Base-by-base conservation (phyloP, 345 rosid genomes). In the Turnera subulata region DNA sequence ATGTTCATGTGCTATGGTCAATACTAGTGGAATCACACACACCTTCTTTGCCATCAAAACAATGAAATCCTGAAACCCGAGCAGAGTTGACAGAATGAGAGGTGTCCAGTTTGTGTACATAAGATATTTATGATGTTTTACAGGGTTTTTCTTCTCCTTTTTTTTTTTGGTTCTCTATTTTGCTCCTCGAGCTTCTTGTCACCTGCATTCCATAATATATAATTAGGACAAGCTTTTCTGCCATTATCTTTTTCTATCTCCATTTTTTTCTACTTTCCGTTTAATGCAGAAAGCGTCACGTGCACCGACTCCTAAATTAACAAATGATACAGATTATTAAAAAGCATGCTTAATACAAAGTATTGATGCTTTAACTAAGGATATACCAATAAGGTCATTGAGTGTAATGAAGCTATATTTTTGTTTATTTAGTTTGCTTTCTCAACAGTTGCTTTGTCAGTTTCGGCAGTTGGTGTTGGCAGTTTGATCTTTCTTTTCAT, bases 1-100 rank as follows among this genome's bases (percentile, higher is more conserved):
- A 91, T 76, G 96, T 88, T 42, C 98, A 89, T 40, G 83, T 88
- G 7, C 84, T 91, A 24, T 85, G 91, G 97, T 88, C 94, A 50
- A 85, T 88, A 67, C 81, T 88, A 11, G 94, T 88, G 68, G 95
- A 91, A 55, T 79, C 98, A n/a, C 80, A 82, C 48, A 21, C 80
- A 55, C 79, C 83, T 29, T 48, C 83, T 53, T 43, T 70, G 62
- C 73, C 76, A 61, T 61, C 75, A 61, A 80, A 78, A 62, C 72
- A 70, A 43, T 73, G 68, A 86, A 46, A 39, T 11, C 5, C 17
- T 11, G 11, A 26, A 5, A 15, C 26, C n/a, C 45, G 48, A 29
- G 13, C 65, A 54, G 21, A 52, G 49, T 53, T 63, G 46, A 33
- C 56, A 53, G 18, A 55, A 55, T 33, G 52, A 48, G 73, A 60